phyloP scores from a whole-genome alignment of 2,329 filamentous ascomycete genomes.

The Scedosporium boydii region DNA sequence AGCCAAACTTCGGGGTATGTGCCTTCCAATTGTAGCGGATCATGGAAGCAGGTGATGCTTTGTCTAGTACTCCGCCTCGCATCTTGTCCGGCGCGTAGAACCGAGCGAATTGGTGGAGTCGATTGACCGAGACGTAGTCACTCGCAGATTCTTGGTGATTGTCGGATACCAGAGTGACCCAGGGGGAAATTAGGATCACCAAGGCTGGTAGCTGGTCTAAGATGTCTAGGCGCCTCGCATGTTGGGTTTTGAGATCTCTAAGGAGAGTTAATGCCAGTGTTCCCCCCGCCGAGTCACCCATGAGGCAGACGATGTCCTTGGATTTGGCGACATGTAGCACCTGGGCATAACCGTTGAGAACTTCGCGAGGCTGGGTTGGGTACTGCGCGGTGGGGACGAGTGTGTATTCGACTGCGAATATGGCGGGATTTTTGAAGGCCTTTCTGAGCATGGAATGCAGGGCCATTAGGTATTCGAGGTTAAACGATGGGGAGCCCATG shows the following conservation, averaged over 20 bases:
- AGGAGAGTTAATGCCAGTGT: conserved; percentile 65
- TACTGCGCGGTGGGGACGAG: conserved; percentile 60
- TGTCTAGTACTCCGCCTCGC: conserved; percentile 25
- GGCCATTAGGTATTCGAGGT: conserved; percentile 70
- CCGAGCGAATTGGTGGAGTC: conserved; percentile 58
- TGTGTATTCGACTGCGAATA: conserved; percentile 74
- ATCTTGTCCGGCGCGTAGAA: conserved; percentile 42
- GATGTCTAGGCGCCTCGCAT: not conserved
- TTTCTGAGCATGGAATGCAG: conserved; percentile 56
- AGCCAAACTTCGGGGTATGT: conserved; percentile 56
- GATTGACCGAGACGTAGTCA: conserved; percentile 63
- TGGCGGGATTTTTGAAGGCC: conserved; percentile 65
- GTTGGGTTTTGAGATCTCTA: conserved; percentile 5
- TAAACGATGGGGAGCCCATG: conserved; percentile 76
- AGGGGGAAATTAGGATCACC: conserved; percentile 70
- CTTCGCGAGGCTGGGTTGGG: conserved; percentile 64
- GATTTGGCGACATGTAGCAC: conserved; percentile 50
- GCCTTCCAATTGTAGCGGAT: conserved; percentile 57
- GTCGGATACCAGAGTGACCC: conserved; percentile 62
- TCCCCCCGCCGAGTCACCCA: conserved; percentile 72
- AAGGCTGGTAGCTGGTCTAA: conserved; percentile 28
- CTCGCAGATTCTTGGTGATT: conserved; percentile 59
- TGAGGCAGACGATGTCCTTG: conserved; percentile 56
- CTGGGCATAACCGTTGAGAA: conserved; percentile 60
- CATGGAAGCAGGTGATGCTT: conserved; percentile 17